Percentiles rank a stretch among this genome's conserved stretches.
These are phyloP conservation scores for Hemisphaericaspora xylofermentans DNA, from an alignment of 1,139 yeast genomes.

Conservation along the genomic window DNA sequence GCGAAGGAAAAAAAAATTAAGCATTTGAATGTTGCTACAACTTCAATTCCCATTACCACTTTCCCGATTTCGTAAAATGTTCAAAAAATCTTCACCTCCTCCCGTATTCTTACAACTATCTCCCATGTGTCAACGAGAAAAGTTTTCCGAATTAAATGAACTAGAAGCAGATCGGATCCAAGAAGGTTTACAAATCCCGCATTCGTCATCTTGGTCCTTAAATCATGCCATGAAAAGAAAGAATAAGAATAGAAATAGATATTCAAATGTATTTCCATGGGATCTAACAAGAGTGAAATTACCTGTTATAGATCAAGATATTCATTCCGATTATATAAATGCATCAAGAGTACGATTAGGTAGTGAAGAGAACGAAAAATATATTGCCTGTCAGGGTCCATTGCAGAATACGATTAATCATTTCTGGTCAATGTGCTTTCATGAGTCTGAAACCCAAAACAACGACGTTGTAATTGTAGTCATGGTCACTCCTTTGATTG, in stretches of 20 bases:
- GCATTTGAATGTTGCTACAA: neutral
- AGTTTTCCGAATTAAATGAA: constrained; percentile 16
- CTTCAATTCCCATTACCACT: neutral
- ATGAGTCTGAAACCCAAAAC: constrained; percentile 37
- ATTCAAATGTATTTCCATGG: constrained; percentile 46
- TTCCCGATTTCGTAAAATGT: neutral
- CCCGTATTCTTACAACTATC: constrained; percentile 3
- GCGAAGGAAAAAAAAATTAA: neutral
- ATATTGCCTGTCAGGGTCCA: constrained; percentile 63
- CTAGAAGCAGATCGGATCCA: constrained; percentile 19
- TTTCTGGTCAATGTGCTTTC: constrained; percentile 84
- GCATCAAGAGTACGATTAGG: constrained; percentile 34
- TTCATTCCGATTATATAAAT: constrained; percentile 36
- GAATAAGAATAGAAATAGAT: constrained; percentile 31
- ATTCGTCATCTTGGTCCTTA: constrained; percentile 25
- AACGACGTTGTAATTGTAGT: constrained; percentile 56
- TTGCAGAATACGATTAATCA: constrained; percentile 57
- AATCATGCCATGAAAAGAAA: constrained; percentile 22
- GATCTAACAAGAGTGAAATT: constrained; percentile 35
- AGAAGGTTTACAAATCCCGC: constrained; percentile 18
- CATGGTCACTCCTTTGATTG: constrained; percentile 84
- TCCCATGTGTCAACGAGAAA: constrained; percentile 12
- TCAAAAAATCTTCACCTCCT: neutral
- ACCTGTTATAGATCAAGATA: constrained; percentile 17
- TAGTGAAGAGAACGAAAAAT: constrained; percentile 12